Evolutionary conservation across 148 eudicot genomes (phyloP).

Genomic region (Polygonum maritimum): DNA sequence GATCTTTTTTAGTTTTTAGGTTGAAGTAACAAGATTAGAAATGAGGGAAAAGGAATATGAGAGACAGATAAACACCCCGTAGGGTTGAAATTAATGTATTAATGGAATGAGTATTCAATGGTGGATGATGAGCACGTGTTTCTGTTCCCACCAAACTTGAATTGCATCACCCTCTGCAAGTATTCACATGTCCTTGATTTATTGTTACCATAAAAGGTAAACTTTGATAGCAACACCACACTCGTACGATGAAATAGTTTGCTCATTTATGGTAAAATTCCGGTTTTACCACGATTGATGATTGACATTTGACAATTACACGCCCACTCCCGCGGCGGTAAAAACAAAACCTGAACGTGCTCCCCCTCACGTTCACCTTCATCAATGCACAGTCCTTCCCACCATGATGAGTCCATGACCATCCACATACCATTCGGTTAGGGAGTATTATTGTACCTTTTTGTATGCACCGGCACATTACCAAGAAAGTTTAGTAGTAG

Average conservation of each 20-base stretch:
- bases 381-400: background rate
- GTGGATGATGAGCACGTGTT: conserved; percentile 1
- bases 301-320: background rate
- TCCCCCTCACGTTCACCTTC: too few relatives aligned
- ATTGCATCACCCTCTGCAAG: background rate
- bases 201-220: conserved; percentile 7
- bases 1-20: too few relatives aligned
- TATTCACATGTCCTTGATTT: background rate
- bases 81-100: background rate
- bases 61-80: too few relatives aligned
- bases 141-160: conserved; percentile 5
- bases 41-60: background rate
- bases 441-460: too few relatives aligned
- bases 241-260: background rate
- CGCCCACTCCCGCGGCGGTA: background rate
- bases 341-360: background rate
- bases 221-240: background rate
- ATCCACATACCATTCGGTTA: background rate
- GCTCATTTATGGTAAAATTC: background rate
- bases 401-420: too few relatives aligned
- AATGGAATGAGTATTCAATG: background rate
- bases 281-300: background rate
- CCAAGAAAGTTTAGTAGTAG: too few relatives aligned
- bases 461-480: too few relatives aligned
- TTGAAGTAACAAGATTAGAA: too few relatives aligned